Evolutionary conservation across 352 stramenopile genomes (phyloP).

Genomic region (Pythium rishiriense): DNA sequence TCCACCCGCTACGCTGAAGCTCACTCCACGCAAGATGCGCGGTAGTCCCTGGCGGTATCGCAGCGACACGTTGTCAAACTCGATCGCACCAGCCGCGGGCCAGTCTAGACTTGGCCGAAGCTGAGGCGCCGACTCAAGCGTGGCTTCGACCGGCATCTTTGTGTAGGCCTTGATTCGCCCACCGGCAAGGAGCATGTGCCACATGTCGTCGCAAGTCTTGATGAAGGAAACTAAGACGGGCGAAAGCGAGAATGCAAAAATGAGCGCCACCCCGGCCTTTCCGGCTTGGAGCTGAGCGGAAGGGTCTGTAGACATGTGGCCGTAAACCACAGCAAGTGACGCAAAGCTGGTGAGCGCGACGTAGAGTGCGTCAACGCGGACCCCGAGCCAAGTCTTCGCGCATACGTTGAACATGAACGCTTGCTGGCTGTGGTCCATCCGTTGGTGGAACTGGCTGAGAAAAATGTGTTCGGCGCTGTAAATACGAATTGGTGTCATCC

Average conservation of each 20-base stretch:
- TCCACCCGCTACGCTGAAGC: conserved; percentile 25
- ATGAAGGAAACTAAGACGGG: conserved; percentile 68
- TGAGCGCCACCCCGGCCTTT: conserved; percentile 43
- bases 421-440: conserved; percentile 59
- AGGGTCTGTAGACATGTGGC: not conserved
- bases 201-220: conserved; percentile 56
- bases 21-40: conserved; percentile 33
- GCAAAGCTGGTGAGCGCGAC: not conserved
- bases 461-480: conserved; percentile 53
- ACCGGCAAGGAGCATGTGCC: conserved; percentile 73
- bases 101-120: conserved; percentile 24
- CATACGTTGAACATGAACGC: conserved; percentile 65
- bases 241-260: conserved; percentile 63
- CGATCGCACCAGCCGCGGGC: conserved; percentile 26
- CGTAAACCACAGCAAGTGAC: conserved; percentile 5
- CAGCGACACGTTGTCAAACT: conserved; percentile 35
- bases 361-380: conserved; percentile 16
- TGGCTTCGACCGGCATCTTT: conserved; percentile 54
- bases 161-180: conserved; percentile 70
- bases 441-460: conserved; percentile 43
- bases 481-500: conserved; percentile 92
- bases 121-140: conserved; percentile 28
- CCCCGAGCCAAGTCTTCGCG: conserved; percentile 63
- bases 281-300: conserved; percentile 24
- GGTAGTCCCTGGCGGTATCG: conserved; percentile 39